Percentiles rank a stretch among this genome's conserved stretches.
Evolutionary conservation across 305 asterid species (phyloP).

Genomic region (Solanum hybrid): DNA sequence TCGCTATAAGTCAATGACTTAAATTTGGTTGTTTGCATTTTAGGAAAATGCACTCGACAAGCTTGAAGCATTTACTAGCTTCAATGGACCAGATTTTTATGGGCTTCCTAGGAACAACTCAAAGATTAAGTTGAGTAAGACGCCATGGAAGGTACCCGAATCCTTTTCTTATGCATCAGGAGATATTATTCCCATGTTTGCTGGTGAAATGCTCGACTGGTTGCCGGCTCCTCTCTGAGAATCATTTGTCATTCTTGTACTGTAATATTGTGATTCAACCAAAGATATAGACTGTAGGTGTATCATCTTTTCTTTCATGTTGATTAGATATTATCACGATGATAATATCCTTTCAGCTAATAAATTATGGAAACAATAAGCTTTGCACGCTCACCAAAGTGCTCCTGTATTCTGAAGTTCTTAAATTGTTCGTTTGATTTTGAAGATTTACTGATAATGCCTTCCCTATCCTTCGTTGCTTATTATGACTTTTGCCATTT

Average conservation of each 20-base stretch:
- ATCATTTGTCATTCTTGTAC: background rate
- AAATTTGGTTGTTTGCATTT: background rate
- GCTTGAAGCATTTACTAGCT: conserved; percentile 84
- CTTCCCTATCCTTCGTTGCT: background rate
- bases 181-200: conserved; percentile 80
- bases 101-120: conserved; percentile 71
- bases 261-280: background rate
- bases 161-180: conserved; percentile 53
- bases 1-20: background rate
- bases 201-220: conserved; percentile 82
- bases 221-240: conserved; percentile 32
- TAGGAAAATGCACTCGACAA: conserved; percentile 82
- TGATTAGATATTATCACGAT: no score
- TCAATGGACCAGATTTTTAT: conserved; percentile 88
- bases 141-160: conserved; percentile 72
- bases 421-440: background rate
- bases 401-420: background rate
- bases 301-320: no score
- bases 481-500: background rate
- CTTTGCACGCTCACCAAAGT: background rate
- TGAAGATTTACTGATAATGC: background rate
- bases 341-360: background rate
- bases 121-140: conserved; percentile 51
- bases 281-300: background rate
- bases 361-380: background rate